These are phyloP conservation scores for Sugiyamaella mastotermitis DNA, from an alignment of 805 yeast species.

Conservation along the genomic window DNA sequence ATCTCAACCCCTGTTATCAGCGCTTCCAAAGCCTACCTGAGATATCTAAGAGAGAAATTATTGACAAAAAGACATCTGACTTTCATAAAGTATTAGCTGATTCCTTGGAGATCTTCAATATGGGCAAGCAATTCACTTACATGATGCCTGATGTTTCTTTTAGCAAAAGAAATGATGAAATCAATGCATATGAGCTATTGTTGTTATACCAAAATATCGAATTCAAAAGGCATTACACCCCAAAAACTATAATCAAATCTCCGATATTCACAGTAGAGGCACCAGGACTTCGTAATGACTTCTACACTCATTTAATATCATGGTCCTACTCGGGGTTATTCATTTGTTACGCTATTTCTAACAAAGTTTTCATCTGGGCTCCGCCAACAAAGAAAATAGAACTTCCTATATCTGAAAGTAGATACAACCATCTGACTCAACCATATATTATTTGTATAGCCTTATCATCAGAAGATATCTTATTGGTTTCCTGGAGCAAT, in stretches of 20 bases:
- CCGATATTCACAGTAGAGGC: too few species aligned
- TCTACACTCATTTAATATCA: background rate
- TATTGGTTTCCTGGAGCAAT: background rate
- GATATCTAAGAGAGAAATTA: too few species aligned
- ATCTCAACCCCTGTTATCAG: too few species aligned
- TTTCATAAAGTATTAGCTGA: too few species aligned
- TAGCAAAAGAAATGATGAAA: background rate
- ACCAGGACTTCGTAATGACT: constrained; percentile 1
- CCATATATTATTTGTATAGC: background rate
- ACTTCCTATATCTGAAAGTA: background rate
- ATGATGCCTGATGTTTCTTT: background rate
- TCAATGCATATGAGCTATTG: background rate
- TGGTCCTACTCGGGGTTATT: background rate
- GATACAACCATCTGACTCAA: background rate
- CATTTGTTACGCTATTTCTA: background rate
- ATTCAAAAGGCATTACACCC: background rate
- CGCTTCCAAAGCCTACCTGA: too few species aligned
- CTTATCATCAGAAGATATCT: background rate
- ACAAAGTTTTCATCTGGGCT: background rate
- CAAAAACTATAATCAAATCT: background rate
- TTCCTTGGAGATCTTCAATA: background rate
- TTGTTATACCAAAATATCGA: background rate
- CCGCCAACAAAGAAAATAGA: background rate
- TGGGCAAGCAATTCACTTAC: background rate
- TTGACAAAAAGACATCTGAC: too few species aligned